A percentile compares a stretch with the other conserved stretches of the same genome.
Evolutionary conservation across 805 yeast species (phyloP).

Genomic region (Candida maris): DNA sequence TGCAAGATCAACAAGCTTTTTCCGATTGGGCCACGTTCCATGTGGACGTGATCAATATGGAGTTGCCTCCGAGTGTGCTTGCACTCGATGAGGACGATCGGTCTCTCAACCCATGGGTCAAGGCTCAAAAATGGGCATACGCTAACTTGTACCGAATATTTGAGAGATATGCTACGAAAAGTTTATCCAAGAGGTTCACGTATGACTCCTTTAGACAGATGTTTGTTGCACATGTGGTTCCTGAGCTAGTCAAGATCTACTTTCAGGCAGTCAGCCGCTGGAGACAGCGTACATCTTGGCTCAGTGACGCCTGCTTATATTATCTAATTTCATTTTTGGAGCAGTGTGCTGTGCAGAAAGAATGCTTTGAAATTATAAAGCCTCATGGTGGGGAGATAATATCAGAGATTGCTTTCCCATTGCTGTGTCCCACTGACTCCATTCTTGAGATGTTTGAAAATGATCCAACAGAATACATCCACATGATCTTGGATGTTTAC

Average conservation of each 20-base stretch:
- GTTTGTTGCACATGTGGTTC: conserved; percentile 59
- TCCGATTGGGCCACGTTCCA: conserved; percentile 76
- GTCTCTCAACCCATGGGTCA: conserved; percentile 58
- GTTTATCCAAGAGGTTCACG: conserved; percentile 42
- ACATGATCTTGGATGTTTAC: conserved; percentile 62
- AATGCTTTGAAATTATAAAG: conserved; percentile 65
- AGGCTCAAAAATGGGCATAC: conserved; percentile 84
- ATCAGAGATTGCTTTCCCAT: conserved; percentile 73
- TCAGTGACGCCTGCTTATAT: conserved; percentile 61
- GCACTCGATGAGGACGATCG: conserved; percentile 52
- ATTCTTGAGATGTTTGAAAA: conserved; percentile 74
- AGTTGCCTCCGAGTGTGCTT: conserved; percentile 51
- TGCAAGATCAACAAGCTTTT: conserved; percentile 52
- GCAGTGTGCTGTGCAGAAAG: conserved; percentile 52
- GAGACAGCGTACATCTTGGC: conserved; percentile 66
- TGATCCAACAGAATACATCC: conserved; percentile 91
- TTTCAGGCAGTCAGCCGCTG: conserved; percentile 68
- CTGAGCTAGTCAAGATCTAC: conserved; percentile 64
- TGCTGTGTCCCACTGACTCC: conserved; percentile 69
- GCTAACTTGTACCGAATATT: conserved; percentile 73
- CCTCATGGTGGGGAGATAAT: conserved; percentile 66
- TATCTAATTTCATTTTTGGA: conserved; percentile 63
- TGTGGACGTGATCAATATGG: conserved; percentile 58
- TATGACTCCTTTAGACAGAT: conserved; percentile 58
- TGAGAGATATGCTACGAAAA: conserved; percentile 60